Base-by-base conservation (phyloP, 2,329 filamentous ascomycete genomes). In the Aureobasidium sp. region DNA sequence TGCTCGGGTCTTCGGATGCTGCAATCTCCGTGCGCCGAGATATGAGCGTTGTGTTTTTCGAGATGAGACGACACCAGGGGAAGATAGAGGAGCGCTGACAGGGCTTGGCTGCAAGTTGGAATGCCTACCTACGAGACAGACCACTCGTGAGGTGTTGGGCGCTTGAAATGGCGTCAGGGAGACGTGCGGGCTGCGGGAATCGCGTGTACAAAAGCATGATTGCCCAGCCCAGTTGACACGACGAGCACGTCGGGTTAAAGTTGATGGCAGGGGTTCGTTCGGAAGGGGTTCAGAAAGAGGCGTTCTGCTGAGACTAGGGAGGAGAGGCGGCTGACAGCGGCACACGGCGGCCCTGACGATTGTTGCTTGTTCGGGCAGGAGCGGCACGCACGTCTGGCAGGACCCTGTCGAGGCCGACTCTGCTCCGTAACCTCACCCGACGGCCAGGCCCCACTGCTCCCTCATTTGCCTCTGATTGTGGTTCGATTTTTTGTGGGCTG, bases 401-500 rank as follows among this genome's bases (percentile, higher is more conserved):
- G 45, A 36, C 8, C 53, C 20, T 48, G 41, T 5, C 1, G 1
- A 2, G 1, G 12, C 9, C 9, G 5, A 27, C 17, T 34, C 53
- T 57, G 51, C 51, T 48, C 42, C 55, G 25, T 58, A 58, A 29
- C 22, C 53, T 47, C 55, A 48, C 25, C 41, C 5, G 42, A 36
- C 27, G 53, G 42, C 37, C 42, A 48, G 42, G 41, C 55, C 55
- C 53, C 55, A 58, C 55, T 47, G 55, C 27, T 48, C 34, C 55
- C 55, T 58, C 42, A 58, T 58, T 58, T 58, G 55, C 55, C 55
- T 58, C 55, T 58, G 55, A 58, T 58, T 58, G 55, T 58, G 55
- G 55, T 47, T 48, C 42, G 55, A 58, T 58, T 58, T 58, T 58
- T 58, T 58, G 42, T 58, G 55, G 55, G 42, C 55, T 58, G 55